Percentiles rank a stretch among this genome's conserved stretches.
Evolutionary conservation across 2,329 filamentous ascomycete species (phyloP).

Genomic region (Dactylonectria estremocensis): DNA sequence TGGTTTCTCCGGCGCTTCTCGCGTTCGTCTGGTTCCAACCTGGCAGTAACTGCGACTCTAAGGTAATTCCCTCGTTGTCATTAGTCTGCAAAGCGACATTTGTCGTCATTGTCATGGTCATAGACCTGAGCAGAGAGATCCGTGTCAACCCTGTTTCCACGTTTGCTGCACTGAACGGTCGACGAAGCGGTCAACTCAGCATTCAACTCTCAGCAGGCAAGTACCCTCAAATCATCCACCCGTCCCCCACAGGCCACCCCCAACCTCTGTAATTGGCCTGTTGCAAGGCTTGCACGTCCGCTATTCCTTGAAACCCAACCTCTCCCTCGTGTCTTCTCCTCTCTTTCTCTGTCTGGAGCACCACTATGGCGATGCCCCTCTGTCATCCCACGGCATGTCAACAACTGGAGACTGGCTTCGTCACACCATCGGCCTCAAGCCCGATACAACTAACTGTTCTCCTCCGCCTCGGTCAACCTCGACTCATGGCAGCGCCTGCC

Average conservation of each 20-base stretch:
- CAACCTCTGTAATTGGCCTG: slow-evolving; percentile 7
- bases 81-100: background rate
- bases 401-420: slow-evolving; percentile 11
- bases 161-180: background rate
- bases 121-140: background rate
- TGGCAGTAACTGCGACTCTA: no score
- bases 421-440: slow-evolving; percentile 25
- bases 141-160: slow-evolving; percentile 4
- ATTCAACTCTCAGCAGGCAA: background rate
- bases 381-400: slow-evolving; percentile 6
- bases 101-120: slow-evolving; percentile 14
- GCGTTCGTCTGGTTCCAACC: background rate
- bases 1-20: slow-evolving; percentile 2
- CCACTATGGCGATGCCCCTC: slow-evolving; percentile 1
- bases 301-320: slow-evolving; percentile 22
- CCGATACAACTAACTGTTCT: background rate
- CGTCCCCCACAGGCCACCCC: background rate
- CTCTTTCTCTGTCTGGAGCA: background rate
- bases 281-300: slow-evolving; percentile 11
- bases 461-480: slow-evolving; percentile 30
- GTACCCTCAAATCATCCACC: background rate
- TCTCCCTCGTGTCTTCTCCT: slow-evolving; percentile 6
- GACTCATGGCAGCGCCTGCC: slow-evolving; percentile 22
- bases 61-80: no score
- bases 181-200: background rate